These are phyloP conservation scores for Cantharellus cinnabarinus DNA, from an alignment of 768 basidiomycete genomes.

Conservation along the genomic window DNA sequence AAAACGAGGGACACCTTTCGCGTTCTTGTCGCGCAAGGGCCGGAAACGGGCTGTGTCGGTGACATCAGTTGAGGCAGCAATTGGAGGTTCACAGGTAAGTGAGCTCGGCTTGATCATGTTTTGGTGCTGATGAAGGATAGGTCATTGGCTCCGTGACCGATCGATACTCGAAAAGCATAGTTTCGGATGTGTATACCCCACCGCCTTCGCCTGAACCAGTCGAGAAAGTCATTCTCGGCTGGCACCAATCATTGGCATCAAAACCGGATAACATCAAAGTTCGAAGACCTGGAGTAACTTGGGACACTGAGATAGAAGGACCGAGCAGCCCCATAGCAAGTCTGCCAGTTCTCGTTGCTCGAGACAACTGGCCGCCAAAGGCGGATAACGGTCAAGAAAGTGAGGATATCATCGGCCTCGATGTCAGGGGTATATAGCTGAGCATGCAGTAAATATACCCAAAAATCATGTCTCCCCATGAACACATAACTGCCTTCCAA, in stretches of 20 bases:
- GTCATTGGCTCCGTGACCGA: neutral
- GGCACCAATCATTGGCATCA: neutral
- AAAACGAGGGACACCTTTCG: neutral
- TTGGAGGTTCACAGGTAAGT: neutral
- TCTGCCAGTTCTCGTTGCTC: neutral
- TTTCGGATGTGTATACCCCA: neutral
- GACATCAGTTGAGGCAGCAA: neutral
- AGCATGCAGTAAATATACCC: neutral
- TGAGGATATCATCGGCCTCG: neutral
- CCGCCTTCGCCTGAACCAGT: neutral
- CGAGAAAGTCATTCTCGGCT: neutral
- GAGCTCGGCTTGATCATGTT: neutral
- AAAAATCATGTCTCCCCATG: too few species aligned
- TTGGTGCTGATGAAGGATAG: neutral
- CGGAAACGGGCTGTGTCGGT: neutral
- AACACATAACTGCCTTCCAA: too few species aligned
- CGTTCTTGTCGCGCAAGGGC: neutral
- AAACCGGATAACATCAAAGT: neutral
- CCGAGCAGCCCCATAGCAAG: neutral
- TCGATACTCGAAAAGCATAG: neutral
- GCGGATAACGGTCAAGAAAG: too few species aligned
- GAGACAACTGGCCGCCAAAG: neutral
- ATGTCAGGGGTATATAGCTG: neutral
- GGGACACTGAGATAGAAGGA: neutral
- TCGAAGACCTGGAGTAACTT: neutral